Evolutionary conservation across 805 yeast genomes (phyloP), one percentile per base, ranked within the genome.

Genomic region (Myxozyma nipponensis): DNA sequence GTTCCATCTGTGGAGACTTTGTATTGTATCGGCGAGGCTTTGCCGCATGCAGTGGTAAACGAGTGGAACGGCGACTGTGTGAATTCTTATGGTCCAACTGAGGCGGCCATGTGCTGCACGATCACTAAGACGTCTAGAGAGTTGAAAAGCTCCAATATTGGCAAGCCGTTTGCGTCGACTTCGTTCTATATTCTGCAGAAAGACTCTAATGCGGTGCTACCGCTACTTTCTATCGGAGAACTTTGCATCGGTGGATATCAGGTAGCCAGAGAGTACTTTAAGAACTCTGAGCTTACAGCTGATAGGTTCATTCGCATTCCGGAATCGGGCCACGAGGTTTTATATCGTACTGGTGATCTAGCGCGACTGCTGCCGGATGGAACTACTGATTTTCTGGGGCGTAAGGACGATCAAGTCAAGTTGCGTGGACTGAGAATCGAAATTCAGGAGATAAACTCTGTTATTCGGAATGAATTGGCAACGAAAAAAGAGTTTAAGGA

Each of bases 191-290:
- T 60, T 22, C 21, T 56, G 39, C 43, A 37, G 17, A 42, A 47
- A 13, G 50, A 39, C 3, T n/a, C 39, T 22, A 5, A n/a, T 3
- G 21, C 6, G 13, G 30, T 49, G 5, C 40, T 62, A 10, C 66
- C 67, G 1, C 9, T 44, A 4, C 54, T 51, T 7, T 36, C 55
- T 9, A 47, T 54, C 9, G 67, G 67, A 3, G 64, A 64, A 38
- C 50, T 64, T 3, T 62, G 54, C 9, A 61, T 64, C 18, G 56
- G 61, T 4, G 67, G 67, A 6, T 49, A 45, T 22, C 67, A 64
- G 42, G 55, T 64, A 1, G 64, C 67, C 6, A 38, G 58, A 9
- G 59, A 26, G 22, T 56, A 56, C 35, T 50, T 32, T 39, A 36
- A 46, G 13, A 47, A 47, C 7, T n/a, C 21, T 4, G 49, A 44